phyloP scores from a whole-genome alignment of 2,329 filamentous ascomycete species.

The Colletotrichum simmondsii region DNA sequence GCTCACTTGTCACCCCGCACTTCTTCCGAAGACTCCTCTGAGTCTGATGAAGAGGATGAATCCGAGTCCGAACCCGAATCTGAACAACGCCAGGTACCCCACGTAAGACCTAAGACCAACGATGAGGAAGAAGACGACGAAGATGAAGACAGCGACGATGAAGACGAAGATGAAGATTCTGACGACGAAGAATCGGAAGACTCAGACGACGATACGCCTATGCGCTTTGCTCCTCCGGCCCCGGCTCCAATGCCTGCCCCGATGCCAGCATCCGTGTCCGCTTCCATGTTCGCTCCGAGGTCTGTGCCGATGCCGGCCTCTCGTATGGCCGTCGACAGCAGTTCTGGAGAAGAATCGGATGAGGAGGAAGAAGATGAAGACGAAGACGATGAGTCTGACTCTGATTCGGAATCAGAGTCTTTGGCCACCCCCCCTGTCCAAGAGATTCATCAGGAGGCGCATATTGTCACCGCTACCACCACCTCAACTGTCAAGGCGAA shows the following conservation, averaged over 20 bases:
- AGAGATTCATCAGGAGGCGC: not conserved
- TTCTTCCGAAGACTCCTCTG: conserved; percentile 40
- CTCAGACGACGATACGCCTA: conserved; percentile 23
- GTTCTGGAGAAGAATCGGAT: conserved; percentile 23
- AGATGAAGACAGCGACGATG: conserved; percentile 17
- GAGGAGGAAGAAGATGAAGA: conserved; percentile 31
- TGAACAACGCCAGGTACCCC: not conserved
- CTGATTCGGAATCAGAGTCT: conserved; percentile 33
- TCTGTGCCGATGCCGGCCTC: not conserved
- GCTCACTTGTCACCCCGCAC: conserved; percentile 45
- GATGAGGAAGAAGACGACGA: conserved; percentile 26
- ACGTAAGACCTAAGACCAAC: not conserved
- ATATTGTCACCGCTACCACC: conserved; percentile 20
- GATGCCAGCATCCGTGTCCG: conserved; percentile 1
- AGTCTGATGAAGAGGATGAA: conserved; percentile 20
- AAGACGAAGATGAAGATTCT: conserved; percentile 1
- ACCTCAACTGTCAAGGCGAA: conserved; percentile 25
- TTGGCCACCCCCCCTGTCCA: conserved; percentile 31
- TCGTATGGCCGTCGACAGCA: conserved; percentile 14
- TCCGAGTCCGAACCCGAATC: conserved; percentile 14
- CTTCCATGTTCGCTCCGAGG: not conserved
- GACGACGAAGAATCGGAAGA: not conserved
- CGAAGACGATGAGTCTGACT: conserved; percentile 36
- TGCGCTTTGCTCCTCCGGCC: conserved; percentile 4
- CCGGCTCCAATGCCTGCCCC: conserved; percentile 25